Evolutionary conservation across 2,329 filamentous ascomycete genomes (phyloP).

Genomic region (Talaromyces atroroseus): DNA sequence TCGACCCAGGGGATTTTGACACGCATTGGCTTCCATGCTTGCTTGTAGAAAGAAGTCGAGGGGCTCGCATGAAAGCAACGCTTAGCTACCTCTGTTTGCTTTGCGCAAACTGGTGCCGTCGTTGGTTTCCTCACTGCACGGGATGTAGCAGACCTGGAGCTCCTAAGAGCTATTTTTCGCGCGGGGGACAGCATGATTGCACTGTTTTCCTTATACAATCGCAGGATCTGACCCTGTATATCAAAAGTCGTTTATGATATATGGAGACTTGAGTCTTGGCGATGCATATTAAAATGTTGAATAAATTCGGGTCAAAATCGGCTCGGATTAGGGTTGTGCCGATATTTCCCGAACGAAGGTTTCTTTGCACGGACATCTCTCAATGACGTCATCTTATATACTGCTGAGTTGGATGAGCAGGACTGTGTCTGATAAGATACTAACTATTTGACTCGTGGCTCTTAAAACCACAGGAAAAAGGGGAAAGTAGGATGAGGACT

Average conservation of each 20-base stretch:
- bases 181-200: constrained; percentile 6
- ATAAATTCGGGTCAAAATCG: constrained; percentile 4
- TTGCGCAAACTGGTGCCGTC: neutral
- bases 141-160: constrained; percentile 1
- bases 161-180: constrained; percentile 9
- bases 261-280: neutral
- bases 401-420: neutral
- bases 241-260: neutral
- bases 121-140: neutral
- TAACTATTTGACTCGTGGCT: neutral
- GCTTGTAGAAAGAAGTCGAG: constrained; percentile 22
- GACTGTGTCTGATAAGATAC: neutral
- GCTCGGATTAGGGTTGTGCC: neutral
- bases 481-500: too few species aligned
- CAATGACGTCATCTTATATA: neutral
- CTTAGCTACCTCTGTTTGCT: neutral
- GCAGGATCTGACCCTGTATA: neutral
- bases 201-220: neutral
- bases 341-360: neutral
- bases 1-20: constrained; percentile 66
- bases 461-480: neutral
- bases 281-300: neutral
- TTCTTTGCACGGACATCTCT: neutral
- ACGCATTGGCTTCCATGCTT: constrained; percentile 45
- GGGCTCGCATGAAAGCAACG: constrained; percentile 27